Conservation (phyloP, 2,329 filamentous ascomycete genomes). For the Clarireedia sp. region DNA sequence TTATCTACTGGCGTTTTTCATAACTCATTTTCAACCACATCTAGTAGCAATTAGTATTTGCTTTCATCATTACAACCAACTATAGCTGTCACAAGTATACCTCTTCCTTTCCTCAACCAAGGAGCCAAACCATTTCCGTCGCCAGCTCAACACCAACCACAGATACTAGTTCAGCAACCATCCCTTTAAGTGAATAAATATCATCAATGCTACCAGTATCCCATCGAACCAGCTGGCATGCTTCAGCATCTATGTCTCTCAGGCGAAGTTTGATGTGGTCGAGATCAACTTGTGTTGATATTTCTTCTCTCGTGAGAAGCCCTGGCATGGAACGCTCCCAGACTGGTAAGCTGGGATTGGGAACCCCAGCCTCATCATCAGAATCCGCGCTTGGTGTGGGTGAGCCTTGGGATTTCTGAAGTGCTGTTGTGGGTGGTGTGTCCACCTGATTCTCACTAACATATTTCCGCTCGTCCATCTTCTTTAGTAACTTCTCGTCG, state of each 20-base stretch:
- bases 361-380: slow-evolving; percentile 23
- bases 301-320: slow-evolving; percentile 46
- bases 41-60: too few relatives aligned
- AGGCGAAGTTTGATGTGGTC: slow-evolving; percentile 46
- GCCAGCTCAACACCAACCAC: slow-evolving; percentile 55
- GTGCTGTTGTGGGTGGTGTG: background rate
- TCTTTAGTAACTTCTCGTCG: slow-evolving; percentile 44
- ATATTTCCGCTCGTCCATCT: slow-evolving; percentile 26
- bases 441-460: slow-evolving; percentile 21
- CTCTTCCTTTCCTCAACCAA: too few relatives aligned
- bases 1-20: too few relatives aligned
- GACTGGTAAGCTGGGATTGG: too few relatives aligned
- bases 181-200: slow-evolving; percentile 46
- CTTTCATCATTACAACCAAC: too few relatives aligned
- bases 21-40: too few relatives aligned
- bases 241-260: slow-evolving; percentile 31
- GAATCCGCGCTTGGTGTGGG: background rate
- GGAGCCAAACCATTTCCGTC: slow-evolving; percentile 33
- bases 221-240: slow-evolving; percentile 44
- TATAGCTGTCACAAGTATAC: too few relatives aligned
- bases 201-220: slow-evolving; percentile 43
- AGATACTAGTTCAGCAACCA: slow-evolving; percentile 60
- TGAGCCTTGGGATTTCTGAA: background rate
- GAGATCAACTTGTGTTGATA: slow-evolving; percentile 46
- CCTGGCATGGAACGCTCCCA: slow-evolving; percentile 46